These are phyloP conservation scores for Emmonsiellopsis sp. DNA, from an alignment of 2,329 filamentous ascomycete species.

Conservation along the genomic window DNA sequence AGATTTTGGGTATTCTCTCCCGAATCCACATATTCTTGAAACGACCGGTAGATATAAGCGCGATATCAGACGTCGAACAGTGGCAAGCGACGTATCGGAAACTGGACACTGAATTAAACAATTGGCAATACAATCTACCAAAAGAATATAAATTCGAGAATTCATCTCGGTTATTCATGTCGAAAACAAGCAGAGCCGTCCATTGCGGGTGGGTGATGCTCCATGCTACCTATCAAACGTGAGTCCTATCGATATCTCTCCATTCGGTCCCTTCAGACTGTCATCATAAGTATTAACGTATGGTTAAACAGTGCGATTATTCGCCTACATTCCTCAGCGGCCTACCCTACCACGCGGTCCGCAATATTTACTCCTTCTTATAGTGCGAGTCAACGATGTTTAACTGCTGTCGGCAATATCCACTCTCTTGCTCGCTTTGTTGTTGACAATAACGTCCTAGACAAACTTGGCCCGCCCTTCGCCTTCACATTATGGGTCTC, in stretches of 20 bases:
- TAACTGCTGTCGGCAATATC: conserved; percentile 74
- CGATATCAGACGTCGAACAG: conserved; percentile 71
- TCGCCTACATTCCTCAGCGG: conserved; percentile 80
- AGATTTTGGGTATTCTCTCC: conserved; percentile 77
- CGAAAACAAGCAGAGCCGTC: conserved; percentile 56
- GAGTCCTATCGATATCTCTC: conserved; percentile 21
- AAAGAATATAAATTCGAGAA: conserved; percentile 65
- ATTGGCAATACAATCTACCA: conserved; percentile 77
- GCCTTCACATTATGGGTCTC: conserved; percentile 91
- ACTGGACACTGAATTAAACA: conserved; percentile 67
- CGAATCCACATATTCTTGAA: conserved; percentile 84
- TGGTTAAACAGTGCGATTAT: conserved; percentile 56
- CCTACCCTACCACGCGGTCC: conserved; percentile 81
- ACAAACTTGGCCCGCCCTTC: conserved; percentile 79
- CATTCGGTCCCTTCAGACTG: conserved; percentile 6
- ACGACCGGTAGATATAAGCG: conserved; percentile 78
- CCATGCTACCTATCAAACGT: conserved; percentile 81
- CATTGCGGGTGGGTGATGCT: conserved; percentile 86
- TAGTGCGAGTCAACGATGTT: conserved; percentile 72
- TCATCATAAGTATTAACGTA: conserved; percentile 8
- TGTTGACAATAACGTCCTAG: conserved; percentile 61
- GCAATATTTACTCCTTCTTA: conserved; percentile 85
- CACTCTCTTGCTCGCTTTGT: conserved; percentile 70
- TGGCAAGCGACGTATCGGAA: conserved; percentile 85
- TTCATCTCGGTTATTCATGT: conserved; percentile 62